A percentile compares a stretch with the other conserved stretches of the same genome.
phyloP scores from a whole-genome alignment of 345 rosid species.

The Iberis pinnata region DNA sequence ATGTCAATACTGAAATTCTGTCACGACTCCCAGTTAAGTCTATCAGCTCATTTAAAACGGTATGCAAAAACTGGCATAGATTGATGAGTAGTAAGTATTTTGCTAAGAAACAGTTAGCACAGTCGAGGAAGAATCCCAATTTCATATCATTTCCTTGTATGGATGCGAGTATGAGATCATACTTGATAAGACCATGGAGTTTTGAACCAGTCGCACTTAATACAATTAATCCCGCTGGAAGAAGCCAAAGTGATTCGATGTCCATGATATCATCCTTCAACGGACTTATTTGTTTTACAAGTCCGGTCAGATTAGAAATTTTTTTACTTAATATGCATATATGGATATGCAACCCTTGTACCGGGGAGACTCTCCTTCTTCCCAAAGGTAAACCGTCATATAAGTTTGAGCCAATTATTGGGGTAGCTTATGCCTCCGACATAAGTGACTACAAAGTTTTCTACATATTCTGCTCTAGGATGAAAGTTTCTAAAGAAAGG shows the following conservation, averaged over 20 bases:
- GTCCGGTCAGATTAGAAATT: too few species aligned
- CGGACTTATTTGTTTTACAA: constrained; percentile 15
- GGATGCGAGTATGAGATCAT: neutral
- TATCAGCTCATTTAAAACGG: constrained; percentile 13
- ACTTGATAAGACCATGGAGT: neutral
- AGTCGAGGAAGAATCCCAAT: constrained; percentile 13
- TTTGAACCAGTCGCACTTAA: neutral
- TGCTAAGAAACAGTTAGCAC: constrained; percentile 9
- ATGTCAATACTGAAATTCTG: constrained; percentile 20
- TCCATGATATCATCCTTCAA: constrained; percentile 15
- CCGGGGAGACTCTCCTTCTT: constrained; percentile 24
- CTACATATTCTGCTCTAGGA: constrained; percentile 16
- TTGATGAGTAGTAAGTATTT: constrained; percentile 1
- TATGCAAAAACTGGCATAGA: constrained; percentile 9
- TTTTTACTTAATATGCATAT: constrained; percentile 25
- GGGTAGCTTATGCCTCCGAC: constrained; percentile 30
- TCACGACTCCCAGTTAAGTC: constrained; percentile 22
- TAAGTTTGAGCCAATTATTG: constrained; percentile 17
- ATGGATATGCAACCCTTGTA: constrained; percentile 31
- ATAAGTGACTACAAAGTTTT: constrained; percentile 32
- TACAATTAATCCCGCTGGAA: neutral
- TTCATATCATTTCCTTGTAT: constrained; percentile 12
- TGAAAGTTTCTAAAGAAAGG: too few species aligned
- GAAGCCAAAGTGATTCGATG: neutral
- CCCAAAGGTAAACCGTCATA: constrained; percentile 27